A percentile compares a stretch with the other conserved stretches of the same genome.
phyloP scores from a whole-genome alignment of 768 basidiomycete species.

The Mrakia hoshinonis region DNA sequence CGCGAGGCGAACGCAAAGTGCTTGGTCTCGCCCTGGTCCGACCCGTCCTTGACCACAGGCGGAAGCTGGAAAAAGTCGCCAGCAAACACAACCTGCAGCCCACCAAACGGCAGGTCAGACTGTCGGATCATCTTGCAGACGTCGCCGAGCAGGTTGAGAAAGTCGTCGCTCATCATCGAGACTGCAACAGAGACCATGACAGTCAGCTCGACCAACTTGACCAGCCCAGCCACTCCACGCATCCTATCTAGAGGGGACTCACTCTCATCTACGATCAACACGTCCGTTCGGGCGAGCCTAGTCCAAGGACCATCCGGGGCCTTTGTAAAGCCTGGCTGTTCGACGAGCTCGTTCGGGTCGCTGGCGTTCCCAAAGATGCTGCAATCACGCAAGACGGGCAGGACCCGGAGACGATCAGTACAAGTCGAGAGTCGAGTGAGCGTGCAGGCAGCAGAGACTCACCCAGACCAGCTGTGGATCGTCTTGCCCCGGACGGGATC shows the following conservation, averaged over 20 bases:
- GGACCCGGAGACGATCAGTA: neutral
- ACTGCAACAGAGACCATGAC: slow-evolving; percentile 48
- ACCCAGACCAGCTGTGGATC: slow-evolving; percentile 9
- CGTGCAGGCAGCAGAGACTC: neutral
- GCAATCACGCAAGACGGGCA: too few species aligned
- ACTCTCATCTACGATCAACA: slow-evolving; percentile 83
- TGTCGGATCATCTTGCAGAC: slow-evolving; percentile 44
- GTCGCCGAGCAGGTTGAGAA: slow-evolving; percentile 72
- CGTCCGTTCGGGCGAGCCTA: slow-evolving; percentile 70
- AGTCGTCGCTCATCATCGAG: slow-evolving; percentile 81
- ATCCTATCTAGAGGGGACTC: slow-evolving; percentile 33
- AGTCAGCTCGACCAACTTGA: neutral
- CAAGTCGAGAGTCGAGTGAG: neutral
- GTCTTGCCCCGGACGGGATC: slow-evolving; percentile 42
- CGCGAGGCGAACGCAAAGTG: slow-evolving; percentile 81
- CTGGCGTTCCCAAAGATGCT: neutral
- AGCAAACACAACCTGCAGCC: slow-evolving; percentile 87
- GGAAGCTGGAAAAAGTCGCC: slow-evolving; percentile 98
- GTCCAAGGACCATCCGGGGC: too few species aligned
- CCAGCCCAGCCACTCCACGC: slow-evolving; percentile 17
- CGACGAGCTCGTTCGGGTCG: neutral
- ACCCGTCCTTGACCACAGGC: slow-evolving; percentile 56
- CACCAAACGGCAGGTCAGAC: slow-evolving; percentile 62
- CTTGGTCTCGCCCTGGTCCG: slow-evolving; percentile 46
- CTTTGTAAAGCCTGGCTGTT: too few species aligned